Base-by-base conservation (phyloP, 805 yeast genomes). In the Jamesozyma spencerorum region DNA sequence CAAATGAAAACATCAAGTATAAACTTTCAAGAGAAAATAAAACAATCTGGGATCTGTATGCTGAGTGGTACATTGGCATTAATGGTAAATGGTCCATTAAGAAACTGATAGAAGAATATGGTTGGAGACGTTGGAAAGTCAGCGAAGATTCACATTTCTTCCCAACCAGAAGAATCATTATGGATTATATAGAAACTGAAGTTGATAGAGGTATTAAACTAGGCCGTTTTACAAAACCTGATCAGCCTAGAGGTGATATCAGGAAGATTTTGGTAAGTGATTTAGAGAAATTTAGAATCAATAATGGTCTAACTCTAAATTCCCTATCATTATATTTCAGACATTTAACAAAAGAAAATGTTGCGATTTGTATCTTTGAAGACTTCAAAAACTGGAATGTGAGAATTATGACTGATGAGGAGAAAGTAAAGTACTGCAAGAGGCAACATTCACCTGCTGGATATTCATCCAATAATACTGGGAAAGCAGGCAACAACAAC, bases 121-220 rank as follows among this genome's bases (percentile, higher is more conserved):
- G 66, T 5, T 58, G 57, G 55, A 51, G 66, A 38, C 51, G 64
- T 13, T 62, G 66, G 66, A 62, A 62, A 42, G 66, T 62, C 3
- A 54, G 56, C 27, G 64, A 60, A 8, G 66, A 62, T 44, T 62
- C 66, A 1, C 66, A 62, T 47, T 62, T 62, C 37, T 62, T 62
- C 33, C 66, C 66, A 4, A 62, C 65, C 8, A 52, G 66, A 40
- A 51, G 64, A 39, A 57, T 61, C n/a, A 60, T 62, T 13, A 61
- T 62, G 48, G 65, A 62, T 41, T 62, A 61, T 36, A 62, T 62
- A 33, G 66, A 62, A 40, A 53, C 54, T 19, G 66, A 62, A 45
- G 48, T 56, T 30, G 61, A 58, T 28, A 47, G 61, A 20, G 64
- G 65, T 8, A 50, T 60, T 8, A 48, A 55, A 24, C 39, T 57